These are phyloP conservation scores for Schizochytrium sp. DNA, from an alignment of 108 stramenopile genomes.

Conservation along the genomic window DNA sequence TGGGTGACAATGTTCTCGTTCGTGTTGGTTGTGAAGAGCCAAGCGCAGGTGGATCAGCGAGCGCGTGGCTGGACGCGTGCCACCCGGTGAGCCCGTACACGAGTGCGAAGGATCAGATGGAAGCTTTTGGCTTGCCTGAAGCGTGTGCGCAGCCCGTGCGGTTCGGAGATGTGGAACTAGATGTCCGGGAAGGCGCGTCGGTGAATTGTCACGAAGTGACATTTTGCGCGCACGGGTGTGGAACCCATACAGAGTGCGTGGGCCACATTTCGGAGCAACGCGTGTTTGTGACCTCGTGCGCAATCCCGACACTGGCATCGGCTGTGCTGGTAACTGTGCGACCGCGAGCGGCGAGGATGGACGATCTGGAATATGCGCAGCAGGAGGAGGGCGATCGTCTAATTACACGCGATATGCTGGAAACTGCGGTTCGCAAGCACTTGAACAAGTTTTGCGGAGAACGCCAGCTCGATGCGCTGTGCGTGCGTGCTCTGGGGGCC, in stretches of 20 bases:
- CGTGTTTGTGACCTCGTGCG: not conserved
- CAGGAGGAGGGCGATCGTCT: not conserved
- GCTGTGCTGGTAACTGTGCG: not conserved
- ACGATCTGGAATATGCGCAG: not conserved
- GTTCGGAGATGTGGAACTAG: not conserved
- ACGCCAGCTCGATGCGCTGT: not conserved
- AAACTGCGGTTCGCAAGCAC: not conserved
- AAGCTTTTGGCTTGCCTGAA: not conserved
- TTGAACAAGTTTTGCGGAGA: not conserved
- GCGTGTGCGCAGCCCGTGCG: not conserved
- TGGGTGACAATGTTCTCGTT: not conserved
- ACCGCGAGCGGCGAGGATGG: not conserved
- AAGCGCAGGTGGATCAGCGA: not conserved
- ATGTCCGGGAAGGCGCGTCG: not conserved
- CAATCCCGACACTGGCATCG: not conserved
- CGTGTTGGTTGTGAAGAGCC: not conserved
- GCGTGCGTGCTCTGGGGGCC: not conserved
- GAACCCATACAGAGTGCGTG: conserved; percentile 24
- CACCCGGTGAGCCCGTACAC: not conserved
- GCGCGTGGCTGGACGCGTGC: not conserved
- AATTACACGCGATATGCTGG: not conserved
- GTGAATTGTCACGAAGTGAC: conserved; percentile 15
- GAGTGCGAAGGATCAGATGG: not conserved
- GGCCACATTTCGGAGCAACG: not conserved
- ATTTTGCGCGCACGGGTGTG: conserved; percentile 8